Evolutionary conservation across 768 basidiomycete species (phyloP), one percentile per base, ranked within the genome.

Genomic region (Suillus subaureus): DNA sequence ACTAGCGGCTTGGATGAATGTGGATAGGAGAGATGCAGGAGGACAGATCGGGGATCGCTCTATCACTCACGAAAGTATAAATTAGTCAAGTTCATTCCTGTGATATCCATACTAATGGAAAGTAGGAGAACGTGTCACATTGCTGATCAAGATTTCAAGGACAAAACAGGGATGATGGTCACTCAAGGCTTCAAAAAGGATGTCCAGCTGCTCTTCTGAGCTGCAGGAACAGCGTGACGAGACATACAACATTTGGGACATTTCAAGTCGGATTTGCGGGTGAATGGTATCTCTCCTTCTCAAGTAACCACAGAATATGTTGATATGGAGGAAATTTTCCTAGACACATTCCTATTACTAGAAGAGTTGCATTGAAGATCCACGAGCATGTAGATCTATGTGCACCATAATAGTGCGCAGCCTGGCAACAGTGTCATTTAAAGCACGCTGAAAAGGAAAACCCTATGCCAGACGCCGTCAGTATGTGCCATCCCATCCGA

Each of bases 111-210:
- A 21, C 33, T 26, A 21, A 16, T 28, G 49, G 26, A 51, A 26
- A 26, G n/a, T 51, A 16, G 15, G 6, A 28, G 23, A 49, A 15
- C n/a, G 23, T 26, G 23, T 4, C 16, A 60, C 69, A 15, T 23
- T 33, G 67, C 67, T 8, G 9, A 67, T 33, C 13, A 55, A 45
- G 43, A n/a, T 21, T 11, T n/a, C 4, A 45, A n/a, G 7, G 21
- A 45, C 9, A 9, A 45, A 6, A 3, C 11, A 54, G 12, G 61
- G 23, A 63, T 33, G 33, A 33, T 11, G 26, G 4, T 63, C 39
- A 83, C 89, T 61, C 71, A 94, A 93, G 91, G 88, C 84, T 97
- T 97, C 74, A 97, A 82, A 79, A 97, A 97, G 4, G 89, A 88
- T 0, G 90, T 84, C 33, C 33, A 97, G 78, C 89, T 92, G 72